These are phyloP conservation scores for Kodamaea fukazawae DNA, from an alignment of 805 yeast species.

Conservation along the genomic window DNA sequence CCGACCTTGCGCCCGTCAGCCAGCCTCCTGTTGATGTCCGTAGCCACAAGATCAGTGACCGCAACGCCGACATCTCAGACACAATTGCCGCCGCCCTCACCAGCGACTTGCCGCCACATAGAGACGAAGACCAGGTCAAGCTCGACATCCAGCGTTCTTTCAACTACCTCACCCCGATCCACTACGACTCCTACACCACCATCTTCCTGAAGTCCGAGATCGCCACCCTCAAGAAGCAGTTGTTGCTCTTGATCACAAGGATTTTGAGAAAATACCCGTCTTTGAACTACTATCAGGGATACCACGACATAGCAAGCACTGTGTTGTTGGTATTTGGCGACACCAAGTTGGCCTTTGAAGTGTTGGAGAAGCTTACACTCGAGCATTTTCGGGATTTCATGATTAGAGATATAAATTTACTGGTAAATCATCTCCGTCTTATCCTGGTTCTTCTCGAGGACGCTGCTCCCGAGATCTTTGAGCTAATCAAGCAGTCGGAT, in stretches of 20 bases:
- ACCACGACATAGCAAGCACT: slow-evolving; percentile 79
- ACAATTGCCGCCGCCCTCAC: too few species aligned
- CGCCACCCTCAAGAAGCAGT: slow-evolving; percentile 36
- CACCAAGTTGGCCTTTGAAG: slow-evolving; percentile 27
- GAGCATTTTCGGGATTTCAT: slow-evolving; percentile 78
- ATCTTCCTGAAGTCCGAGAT: slow-evolving; percentile 32
- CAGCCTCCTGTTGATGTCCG: too few species aligned
- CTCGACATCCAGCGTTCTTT: slow-evolving; percentile 79
- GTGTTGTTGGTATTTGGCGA: slow-evolving; percentile 46
- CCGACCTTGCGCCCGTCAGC: too few species aligned
- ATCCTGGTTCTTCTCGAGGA: slow-evolving; percentile 59
- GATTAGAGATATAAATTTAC: slow-evolving; percentile 65
- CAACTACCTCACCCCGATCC: slow-evolving; percentile 22
- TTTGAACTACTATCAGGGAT: slow-evolving; percentile 86
- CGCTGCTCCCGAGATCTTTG: slow-evolving; percentile 47
- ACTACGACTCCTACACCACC: slow-evolving; percentile 29
- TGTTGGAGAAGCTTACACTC: slow-evolving; percentile 57
- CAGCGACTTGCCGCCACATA: slow-evolving; percentile 44
- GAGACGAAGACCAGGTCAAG: slow-evolving; percentile 74
- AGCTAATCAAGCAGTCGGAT: slow-evolving; percentile 39
- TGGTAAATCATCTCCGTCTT: slow-evolving; percentile 62
- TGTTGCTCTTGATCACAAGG: slow-evolving; percentile 45
- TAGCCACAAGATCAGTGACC: too few species aligned
- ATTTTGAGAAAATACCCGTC: slow-evolving; percentile 60
- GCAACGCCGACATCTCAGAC: too few species aligned